phyloP scores from a whole-genome alignment of 2,329 filamentous ascomycete genomes.

The Sporothrix sp. region DNA sequence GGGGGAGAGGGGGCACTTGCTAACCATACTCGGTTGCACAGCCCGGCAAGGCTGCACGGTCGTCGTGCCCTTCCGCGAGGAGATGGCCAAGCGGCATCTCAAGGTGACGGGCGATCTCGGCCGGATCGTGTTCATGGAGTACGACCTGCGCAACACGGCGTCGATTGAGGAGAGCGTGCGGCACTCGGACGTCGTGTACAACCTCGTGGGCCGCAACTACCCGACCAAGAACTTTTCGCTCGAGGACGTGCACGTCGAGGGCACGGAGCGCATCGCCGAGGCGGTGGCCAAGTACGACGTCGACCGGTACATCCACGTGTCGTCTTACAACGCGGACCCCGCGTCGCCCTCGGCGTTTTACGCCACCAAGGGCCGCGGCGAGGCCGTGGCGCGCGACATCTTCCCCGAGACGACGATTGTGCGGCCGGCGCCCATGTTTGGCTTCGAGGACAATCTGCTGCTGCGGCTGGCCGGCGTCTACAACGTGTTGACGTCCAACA shows the following conservation, averaged over 20 bases:
- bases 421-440: conserved; percentile 85
- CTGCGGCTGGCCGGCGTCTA: conserved; percentile 71
- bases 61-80: conserved; percentile 86
- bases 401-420: conserved; percentile 98
- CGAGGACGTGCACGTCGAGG: conserved; percentile 87
- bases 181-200: conserved; percentile 96
- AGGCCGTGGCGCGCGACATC: conserved; percentile 74
- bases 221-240: conserved; percentile 96
- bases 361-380: conserved; percentile 76
- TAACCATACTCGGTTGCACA: conserved; percentile 32
- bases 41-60: conserved; percentile 91
- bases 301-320: conserved; percentile 93
- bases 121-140: conserved; percentile 83
- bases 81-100: conserved; percentile 94
- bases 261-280: conserved; percentile 82
- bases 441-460: conserved; percentile 87
- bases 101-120: conserved; percentile 95
- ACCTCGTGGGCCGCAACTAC: conserved; percentile 87
- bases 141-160: conserved; percentile 84
- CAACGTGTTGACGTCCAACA: conserved; percentile 82
- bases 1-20: neutral
- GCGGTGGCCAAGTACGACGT: conserved; percentile 96
- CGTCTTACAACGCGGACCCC: conserved; percentile 79
- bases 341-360: conserved; percentile 83
- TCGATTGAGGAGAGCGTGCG: conserved; percentile 95